Percentiles rank a stretch among this genome's conserved stretches.
phyloP scores from a whole-genome alignment of 805 yeast species.

The Priceomyces melissophilus region DNA sequence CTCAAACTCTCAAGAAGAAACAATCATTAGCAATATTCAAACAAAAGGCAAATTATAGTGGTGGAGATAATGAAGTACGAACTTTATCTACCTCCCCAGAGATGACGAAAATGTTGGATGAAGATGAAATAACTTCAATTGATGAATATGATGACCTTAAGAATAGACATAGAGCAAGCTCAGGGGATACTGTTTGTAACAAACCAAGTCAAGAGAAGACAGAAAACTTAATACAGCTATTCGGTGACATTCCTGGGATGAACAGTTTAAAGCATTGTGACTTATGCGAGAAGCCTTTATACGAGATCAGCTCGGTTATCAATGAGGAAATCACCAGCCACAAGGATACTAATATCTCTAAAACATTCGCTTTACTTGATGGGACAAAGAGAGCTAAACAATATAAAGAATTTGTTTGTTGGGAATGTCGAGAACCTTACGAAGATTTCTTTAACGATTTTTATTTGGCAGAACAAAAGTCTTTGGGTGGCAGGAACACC shows the following conservation, averaged over 20 bases:
- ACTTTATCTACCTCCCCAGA: neutral
- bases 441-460: constrained; percentile 48
- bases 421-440: constrained; percentile 56
- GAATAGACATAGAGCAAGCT: constrained; percentile 7
- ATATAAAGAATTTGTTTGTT: constrained; percentile 59
- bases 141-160: neutral
- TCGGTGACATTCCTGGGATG: constrained; percentile 37
- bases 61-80: neutral
- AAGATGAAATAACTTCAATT: neutral
- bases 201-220: constrained; percentile 1
- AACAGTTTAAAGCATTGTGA: constrained; percentile 51
- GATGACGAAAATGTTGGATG: neutral
- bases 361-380: neutral
- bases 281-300: constrained; percentile 67
- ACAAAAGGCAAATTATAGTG: constrained; percentile 10
- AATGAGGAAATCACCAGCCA: constrained; percentile 14
- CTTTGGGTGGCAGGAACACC: neutral
- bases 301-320: constrained; percentile 51
- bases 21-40: constrained; percentile 39
- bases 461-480: neutral
- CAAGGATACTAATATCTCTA: neutral
- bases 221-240: constrained; percentile 34
- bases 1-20: constrained; percentile 20
- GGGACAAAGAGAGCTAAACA: constrained; percentile 19
- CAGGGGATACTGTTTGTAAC: constrained; percentile 5